Evolutionary conservation across 257 asterid species (phyloP).

Genomic region (Gentiana macrophylla): DNA sequence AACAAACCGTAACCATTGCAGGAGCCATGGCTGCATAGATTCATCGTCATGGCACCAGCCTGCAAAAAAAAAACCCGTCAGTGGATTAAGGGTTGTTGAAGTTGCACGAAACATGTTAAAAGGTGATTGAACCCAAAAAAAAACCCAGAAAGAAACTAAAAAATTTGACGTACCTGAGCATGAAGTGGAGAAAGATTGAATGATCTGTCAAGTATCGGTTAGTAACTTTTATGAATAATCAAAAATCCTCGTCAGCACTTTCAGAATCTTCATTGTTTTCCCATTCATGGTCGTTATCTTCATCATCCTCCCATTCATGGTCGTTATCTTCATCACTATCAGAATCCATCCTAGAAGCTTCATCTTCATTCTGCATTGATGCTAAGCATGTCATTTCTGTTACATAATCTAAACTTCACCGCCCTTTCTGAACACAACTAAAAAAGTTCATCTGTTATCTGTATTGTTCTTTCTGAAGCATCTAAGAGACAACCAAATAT

Average conservation of each 20-base stretch:
- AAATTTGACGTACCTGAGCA: not conserved
- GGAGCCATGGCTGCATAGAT: too few species aligned
- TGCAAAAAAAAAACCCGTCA: too few species aligned
- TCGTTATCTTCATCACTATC: constrained; percentile 35
- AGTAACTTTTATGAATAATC: not conserved
- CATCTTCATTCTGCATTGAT: constrained; percentile 51
- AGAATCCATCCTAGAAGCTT: constrained; percentile 31
- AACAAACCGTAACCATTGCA: too few species aligned
- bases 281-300: constrained; percentile 35
- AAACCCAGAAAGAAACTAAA: not conserved
- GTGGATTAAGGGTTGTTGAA: too few species aligned
- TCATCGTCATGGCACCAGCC: too few species aligned
- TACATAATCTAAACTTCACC: not conserved
- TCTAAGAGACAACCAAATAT: not conserved
- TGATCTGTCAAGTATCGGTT: not conserved
- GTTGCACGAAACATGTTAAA: too few species aligned
- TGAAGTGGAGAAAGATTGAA: too few species aligned
- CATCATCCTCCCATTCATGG: constrained; percentile 31
- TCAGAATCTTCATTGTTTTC: constrained; percentile 18
- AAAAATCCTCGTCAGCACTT: constrained; percentile 11
- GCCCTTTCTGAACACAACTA: not conserved
- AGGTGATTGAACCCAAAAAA: too few species aligned
- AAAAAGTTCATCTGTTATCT: constrained; percentile 1
- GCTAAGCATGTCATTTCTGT: not conserved
- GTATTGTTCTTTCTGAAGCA: not conserved